phyloP scores from a whole-genome alignment of 768 basidiomycete genomes.

The Plicaturopsis crispa region DNA sequence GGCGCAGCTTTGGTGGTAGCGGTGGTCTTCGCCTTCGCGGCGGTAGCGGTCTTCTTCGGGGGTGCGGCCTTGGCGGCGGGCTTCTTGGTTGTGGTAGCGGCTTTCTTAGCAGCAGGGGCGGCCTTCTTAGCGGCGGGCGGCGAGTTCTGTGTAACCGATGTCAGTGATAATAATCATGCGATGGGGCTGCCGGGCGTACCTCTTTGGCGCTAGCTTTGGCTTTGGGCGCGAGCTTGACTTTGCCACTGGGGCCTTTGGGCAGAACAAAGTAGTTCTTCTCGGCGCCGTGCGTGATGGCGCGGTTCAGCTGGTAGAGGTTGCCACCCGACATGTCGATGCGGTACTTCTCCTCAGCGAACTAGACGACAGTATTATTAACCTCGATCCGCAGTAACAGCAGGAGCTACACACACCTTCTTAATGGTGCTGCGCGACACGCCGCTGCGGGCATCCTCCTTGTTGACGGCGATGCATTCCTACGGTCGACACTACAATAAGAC shows the following conservation, averaged over 20 bases:
- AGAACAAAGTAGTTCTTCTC: conserved; percentile 45
- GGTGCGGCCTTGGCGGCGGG: conserved; percentile 8
- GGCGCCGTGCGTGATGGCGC: conserved; percentile 45
- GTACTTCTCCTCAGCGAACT: conserved; percentile 53
- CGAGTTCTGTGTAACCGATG: too few relatives aligned
- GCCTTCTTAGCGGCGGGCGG: conserved; percentile 5
- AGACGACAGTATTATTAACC: conserved; percentile 2
- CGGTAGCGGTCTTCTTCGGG: conserved; percentile 17
- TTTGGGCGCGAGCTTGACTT: conserved; percentile 69
- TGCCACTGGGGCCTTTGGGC: conserved; percentile 62
- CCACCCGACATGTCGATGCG: conserved; percentile 36
- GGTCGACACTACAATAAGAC: neutral
- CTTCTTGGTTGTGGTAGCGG: conserved; percentile 19
- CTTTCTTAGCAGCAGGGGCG: conserved; percentile 13
- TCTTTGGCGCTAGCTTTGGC: conserved; percentile 32
- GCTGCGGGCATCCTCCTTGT: conserved; percentile 56
- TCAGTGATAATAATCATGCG: too few relatives aligned
- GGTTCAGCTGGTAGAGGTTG: conserved; percentile 40
- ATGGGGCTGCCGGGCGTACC: conserved; percentile 15
- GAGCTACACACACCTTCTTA: conserved; percentile 65
- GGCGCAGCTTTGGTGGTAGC: too few relatives aligned
- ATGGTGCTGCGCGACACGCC: conserved; percentile 74
- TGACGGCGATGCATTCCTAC: conserved; percentile 66
- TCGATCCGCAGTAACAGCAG: neutral
- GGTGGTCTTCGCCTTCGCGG: too few relatives aligned